Evolutionary conservation across 2,329 filamentous ascomycete species (phyloP).

Genomic region (Sporothrix schenckii): DNA sequence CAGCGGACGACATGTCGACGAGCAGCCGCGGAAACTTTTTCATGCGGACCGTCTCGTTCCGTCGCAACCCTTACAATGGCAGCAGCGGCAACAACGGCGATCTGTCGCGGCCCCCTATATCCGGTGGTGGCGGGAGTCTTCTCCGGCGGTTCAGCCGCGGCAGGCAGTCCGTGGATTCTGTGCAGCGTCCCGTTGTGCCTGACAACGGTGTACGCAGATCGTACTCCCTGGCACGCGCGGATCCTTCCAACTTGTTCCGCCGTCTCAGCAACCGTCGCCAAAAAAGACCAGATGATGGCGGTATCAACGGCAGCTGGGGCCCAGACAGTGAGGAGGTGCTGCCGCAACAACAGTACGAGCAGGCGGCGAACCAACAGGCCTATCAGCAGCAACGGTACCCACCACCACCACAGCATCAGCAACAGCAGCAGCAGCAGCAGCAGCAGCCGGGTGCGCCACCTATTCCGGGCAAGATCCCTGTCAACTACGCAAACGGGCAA

Average conservation of each 20-base stretch:
- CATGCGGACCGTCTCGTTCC: conserved; percentile 50
- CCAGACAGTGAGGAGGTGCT: conserved; percentile 48
- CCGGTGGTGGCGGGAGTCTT: conserved; percentile 45
- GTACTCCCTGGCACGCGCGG: conserved; percentile 60
- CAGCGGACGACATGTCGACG: conserved; percentile 46
- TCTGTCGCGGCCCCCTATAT: conserved; percentile 54
- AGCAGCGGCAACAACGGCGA: conserved; percentile 47
- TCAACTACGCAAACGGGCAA: conserved; percentile 4
- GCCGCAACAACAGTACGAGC: conserved; percentile 6
- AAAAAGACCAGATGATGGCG: conserved; percentile 52
- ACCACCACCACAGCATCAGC: conserved; percentile 2
- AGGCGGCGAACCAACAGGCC: conserved; percentile 13
- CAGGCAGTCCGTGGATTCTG: conserved; percentile 46
- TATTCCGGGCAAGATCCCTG: conserved; percentile 22
- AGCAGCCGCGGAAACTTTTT: conserved; percentile 47
- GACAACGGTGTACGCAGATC: conserved; percentile 39
- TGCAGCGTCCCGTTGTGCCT: conserved; percentile 38
- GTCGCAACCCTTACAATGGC: conserved; percentile 25
- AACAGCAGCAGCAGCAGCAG: conserved; percentile 19
- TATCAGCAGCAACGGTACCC: conserved; percentile 29
- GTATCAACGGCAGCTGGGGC: conserved; percentile 60
- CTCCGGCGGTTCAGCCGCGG: conserved; percentile 48
- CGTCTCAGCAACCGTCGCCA: conserved; percentile 48
- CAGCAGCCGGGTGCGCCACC: conserved; percentile 18
- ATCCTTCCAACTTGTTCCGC: conserved; percentile 41